Percentiles rank a stretch among this genome's conserved stretches.
Evolutionary conservation across 2,329 filamentous ascomycete species (phyloP).

Genomic region (Stagonosporopsis vannaccii): DNA sequence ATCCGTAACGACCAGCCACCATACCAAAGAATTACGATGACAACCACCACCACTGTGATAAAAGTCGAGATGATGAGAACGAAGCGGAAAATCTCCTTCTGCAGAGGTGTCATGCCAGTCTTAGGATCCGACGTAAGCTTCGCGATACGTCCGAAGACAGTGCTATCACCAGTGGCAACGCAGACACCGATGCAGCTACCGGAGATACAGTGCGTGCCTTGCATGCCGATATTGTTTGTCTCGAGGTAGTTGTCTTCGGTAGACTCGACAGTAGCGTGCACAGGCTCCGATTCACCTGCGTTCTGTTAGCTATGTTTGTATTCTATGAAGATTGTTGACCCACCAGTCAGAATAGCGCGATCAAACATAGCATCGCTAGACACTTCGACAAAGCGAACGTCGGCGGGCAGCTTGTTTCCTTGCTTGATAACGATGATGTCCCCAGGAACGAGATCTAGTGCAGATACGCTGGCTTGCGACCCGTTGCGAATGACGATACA

Average conservation of each 20-base stretch:
- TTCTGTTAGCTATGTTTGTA: slow-evolving; percentile 13
- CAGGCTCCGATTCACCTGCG: slow-evolving; percentile 68
- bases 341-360: slow-evolving; percentile 74
- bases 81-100: slow-evolving; percentile 76
- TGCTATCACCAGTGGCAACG: slow-evolving; percentile 74
- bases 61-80: slow-evolving; percentile 73
- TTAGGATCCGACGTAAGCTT: slow-evolving; percentile 74
- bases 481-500: slow-evolving; percentile 71
- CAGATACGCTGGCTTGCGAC: slow-evolving; percentile 57
- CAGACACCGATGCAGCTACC: slow-evolving; percentile 72
- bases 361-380: slow-evolving; percentile 76
- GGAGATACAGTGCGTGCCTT: slow-evolving; percentile 79
- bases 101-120: slow-evolving; percentile 71
- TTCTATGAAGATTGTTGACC: background rate
- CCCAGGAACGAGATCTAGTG: slow-evolving; percentile 72
- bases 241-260: slow-evolving; percentile 76
- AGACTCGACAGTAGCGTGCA: slow-evolving; percentile 69
- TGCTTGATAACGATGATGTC: slow-evolving; percentile 73
- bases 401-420: slow-evolving; percentile 77
- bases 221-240: slow-evolving; percentile 76
- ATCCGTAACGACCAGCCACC: slow-evolving; percentile 2
- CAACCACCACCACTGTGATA: slow-evolving; percentile 69
- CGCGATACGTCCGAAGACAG: slow-evolving; percentile 79
- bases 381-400: slow-evolving; percentile 73
- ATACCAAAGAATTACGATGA: slow-evolving; percentile 72